These are phyloP conservation scores for Lonicera japonica DNA, from an alignment of 129 eudicot species.

Conservation along the genomic window DNA sequence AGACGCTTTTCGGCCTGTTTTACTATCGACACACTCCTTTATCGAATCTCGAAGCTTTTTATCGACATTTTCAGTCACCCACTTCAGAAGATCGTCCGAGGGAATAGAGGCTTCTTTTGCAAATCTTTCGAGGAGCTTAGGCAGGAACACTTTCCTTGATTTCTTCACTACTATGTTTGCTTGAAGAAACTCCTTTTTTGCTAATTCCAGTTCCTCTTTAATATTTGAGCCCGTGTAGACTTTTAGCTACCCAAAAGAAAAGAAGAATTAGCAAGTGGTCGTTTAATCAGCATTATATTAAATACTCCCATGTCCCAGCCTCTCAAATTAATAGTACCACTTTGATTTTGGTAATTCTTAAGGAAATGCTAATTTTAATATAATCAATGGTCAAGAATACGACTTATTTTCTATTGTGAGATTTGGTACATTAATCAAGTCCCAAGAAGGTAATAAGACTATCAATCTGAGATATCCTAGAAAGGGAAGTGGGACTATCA, in stretches of 20 bases:
- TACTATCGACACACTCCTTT: conserved; percentile 39
- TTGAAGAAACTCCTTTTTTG: conserved; percentile 65
- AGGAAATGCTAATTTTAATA: no score
- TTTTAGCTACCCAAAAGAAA: conserved; percentile 39
- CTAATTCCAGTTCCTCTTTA: conserved; percentile 56
- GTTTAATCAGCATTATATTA: neutral
- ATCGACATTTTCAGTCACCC: conserved; percentile 58
- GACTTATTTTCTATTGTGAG: no score
- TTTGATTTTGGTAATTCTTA: no score
- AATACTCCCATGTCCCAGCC: no score
- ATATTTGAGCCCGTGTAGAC: conserved; percentile 69
- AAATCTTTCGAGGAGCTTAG: conserved; percentile 62
- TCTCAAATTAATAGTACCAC: neutral
- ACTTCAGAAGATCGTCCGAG: conserved; percentile 48
- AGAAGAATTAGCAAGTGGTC: neutral
- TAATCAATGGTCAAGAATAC: no score
- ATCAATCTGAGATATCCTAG: no score
- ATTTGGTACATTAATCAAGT: no score
- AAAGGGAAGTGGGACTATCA: no score
- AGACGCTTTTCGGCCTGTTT: conserved; percentile 33
- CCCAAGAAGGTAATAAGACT: no score
- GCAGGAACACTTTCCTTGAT: conserved; percentile 59
- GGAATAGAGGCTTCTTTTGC: conserved; percentile 64
- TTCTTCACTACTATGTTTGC: conserved; percentile 73
- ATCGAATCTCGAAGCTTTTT: conserved; percentile 55